Evolutionary conservation across 2,329 filamentous ascomycete genomes (phyloP).

Genomic region (Xylariaceae sp.): DNA sequence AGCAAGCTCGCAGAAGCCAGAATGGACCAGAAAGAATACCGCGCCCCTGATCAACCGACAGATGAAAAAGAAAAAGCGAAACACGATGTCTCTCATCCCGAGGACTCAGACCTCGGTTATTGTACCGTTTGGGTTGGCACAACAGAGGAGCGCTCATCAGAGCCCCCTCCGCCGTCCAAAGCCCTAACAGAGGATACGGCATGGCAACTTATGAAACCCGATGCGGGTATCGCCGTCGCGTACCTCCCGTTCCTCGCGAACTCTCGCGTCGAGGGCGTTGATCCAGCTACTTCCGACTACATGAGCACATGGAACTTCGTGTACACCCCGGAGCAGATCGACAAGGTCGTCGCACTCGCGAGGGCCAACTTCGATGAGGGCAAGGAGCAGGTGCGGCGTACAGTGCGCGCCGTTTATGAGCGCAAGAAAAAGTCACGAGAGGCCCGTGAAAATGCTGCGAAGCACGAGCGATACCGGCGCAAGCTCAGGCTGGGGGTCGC

Average conservation of each 20-base stretch:
- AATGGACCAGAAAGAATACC: constrained; percentile 28
- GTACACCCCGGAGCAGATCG: constrained; percentile 86
- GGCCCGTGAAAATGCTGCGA: constrained; percentile 41
- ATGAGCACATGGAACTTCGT: constrained; percentile 98
- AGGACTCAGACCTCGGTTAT: constrained; percentile 68
- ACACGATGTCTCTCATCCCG: constrained; percentile 38
- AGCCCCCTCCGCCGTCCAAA: constrained; percentile 46
- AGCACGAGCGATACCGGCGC: constrained; percentile 38
- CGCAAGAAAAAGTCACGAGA: constrained; percentile 71
- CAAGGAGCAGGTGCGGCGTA: constrained; percentile 69
- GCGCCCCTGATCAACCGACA: constrained; percentile 21
- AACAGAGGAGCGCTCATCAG: constrained; percentile 64
- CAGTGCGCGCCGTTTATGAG: constrained; percentile 87
- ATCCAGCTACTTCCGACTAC: constrained; percentile 78
- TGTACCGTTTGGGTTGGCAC: constrained; percentile 95
- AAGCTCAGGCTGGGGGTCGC: constrained; percentile 46
- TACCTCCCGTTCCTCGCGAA: constrained; percentile 91
- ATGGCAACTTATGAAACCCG: constrained; percentile 67
- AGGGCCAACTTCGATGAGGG: constrained; percentile 84
- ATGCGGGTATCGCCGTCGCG: constrained; percentile 82
- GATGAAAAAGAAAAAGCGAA: constrained; percentile 28
- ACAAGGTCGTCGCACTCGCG: constrained; percentile 76
- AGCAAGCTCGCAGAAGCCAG: constrained; percentile 60
- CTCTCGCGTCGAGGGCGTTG: constrained; percentile 66
- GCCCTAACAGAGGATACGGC: constrained; percentile 56